Evolutionary conservation across 176 grass and related monocot species (phyloP), one percentile per base, ranked within the genome.

Genomic region (Tillandsia fasciculata): DNA sequence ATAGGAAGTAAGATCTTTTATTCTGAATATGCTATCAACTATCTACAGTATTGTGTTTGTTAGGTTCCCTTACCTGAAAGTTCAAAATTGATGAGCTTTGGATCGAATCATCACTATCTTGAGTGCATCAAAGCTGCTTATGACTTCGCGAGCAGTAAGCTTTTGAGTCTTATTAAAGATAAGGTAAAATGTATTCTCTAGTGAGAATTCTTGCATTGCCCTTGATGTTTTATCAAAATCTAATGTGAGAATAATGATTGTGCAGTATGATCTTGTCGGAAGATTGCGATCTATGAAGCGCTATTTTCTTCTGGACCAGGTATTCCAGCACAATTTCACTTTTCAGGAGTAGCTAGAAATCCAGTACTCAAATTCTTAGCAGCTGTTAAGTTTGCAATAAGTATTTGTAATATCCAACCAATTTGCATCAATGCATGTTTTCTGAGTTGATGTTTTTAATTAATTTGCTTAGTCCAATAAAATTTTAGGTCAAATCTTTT

Each of bases 111-210:
- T 67, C 86, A 93, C 78, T 97, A 90, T 74, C 84, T 97, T 78
- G 94, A 97, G 75, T 89, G 94, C 70, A 97, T 97, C 56, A 97
- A 93, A 78, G 85, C 89, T 83, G 94, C 94, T 57, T 97, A 97
- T 78, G 94, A 97, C 74, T 97, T 97, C 85, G 89, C 89, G 76
- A 97, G 94, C 70, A 72, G 86, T 75, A 88, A 90, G 69, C 84
- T 97, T 22, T 74, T 97, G 58, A 87, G 76, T 85, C 94, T 97
- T 73, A 93, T 97, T 69, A 97, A 87, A 86, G 80, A 92, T 71
- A 93, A 92, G 89, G 89, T 97, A 77, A 53, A 48, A 23, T 14
- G 11, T 63, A 9, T 29, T 61, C 15, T 26, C 17, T 64, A 49
- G 28, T 53, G 33, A 49, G 11, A 17, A 58, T 48, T 27, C 48